Conservation (phyloP, 306 rosid species). For the Trichosanthes truncata region DNA sequence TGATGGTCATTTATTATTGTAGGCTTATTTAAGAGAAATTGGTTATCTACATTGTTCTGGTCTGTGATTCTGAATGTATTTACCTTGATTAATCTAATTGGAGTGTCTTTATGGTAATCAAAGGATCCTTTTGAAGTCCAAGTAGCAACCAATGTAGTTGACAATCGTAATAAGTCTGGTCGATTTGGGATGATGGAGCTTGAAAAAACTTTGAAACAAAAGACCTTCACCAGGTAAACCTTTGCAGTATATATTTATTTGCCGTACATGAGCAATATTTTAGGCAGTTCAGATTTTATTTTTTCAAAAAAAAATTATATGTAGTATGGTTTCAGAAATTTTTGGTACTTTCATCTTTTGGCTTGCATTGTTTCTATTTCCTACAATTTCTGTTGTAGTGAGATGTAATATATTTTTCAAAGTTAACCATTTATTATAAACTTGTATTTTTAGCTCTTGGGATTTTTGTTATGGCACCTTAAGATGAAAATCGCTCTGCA, state of each 20-base stretch:
- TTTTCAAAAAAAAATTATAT: too few relatives aligned
- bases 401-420: neutral
- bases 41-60: neutral
- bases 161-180: conserved; percentile 24
- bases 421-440: neutral
- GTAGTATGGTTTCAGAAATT: neutral
- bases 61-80: neutral
- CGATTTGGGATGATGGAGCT: conserved; percentile 44
- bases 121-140: conserved; percentile 32
- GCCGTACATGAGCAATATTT: neutral
- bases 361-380: neutral
- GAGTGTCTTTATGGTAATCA: neutral
- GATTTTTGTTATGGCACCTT: neutral
- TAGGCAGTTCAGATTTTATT: neutral
- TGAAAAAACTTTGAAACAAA: conserved; percentile 64
- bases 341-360: neutral
- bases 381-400: neutral
- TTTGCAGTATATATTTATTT: neutral
- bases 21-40: neutral
- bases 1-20: neutral
- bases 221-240: conserved; percentile 74
- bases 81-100: neutral
- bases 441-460: neutral
- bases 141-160: conserved; percentile 26
- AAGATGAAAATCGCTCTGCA: conserved; percentile 20